Evolutionary conservation across 805 yeast species (phyloP), one percentile per base, ranked within the genome.

Genomic region (Saturnispora kantuleensis): DNA sequence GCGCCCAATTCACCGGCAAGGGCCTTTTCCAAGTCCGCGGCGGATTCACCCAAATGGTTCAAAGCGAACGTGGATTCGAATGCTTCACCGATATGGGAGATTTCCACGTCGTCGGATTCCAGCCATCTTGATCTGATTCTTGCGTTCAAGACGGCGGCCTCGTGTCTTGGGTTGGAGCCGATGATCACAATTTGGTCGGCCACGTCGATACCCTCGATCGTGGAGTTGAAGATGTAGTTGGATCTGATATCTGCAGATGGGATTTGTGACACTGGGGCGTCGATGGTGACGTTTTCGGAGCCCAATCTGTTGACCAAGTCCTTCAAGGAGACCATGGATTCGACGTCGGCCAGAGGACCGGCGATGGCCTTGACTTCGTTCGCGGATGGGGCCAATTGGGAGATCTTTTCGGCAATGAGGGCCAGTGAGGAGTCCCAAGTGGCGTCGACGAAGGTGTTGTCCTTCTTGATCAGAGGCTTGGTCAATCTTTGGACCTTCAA

Each of bases 121-220:
- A 85, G 69, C 93, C 90, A 85, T 49, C 74, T 79, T 62, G 79
- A 81, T 71, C 95, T 77, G 55, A 85, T 80, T 65, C 94, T 76
- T 35, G 90, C 77, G 63, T 85, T 85, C 56, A 85, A 71, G 13
- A 86, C 94, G 36, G 95, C 87, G 47, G 95, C 95, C 68, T 85
- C 95, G 59, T 75, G 87, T 60, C 95, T 76, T 47, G 95, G 94
- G 69, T 85, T 85, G 38, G 95, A 79, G 50, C 95, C 95, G 47
- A 85, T 76, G 48, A 85, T 71, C 57, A 85, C 70, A 50, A 85
- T 80, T 54, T 76, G 85, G 59, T 86, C 95, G 43, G 94, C 88
- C 47, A 79, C 81, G 62, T 84, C 93, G 51, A 85, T 73, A 38
- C 93, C 93, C 44, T 75, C 79, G 50, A 85, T 78, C 35, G 84